Percentiles rank a stretch among this genome's conserved stretches.
These are phyloP conservation scores for Copromyces sp. DNA, from an alignment of 495 filamentous ascomycete genomes.

Conservation along the genomic window DNA sequence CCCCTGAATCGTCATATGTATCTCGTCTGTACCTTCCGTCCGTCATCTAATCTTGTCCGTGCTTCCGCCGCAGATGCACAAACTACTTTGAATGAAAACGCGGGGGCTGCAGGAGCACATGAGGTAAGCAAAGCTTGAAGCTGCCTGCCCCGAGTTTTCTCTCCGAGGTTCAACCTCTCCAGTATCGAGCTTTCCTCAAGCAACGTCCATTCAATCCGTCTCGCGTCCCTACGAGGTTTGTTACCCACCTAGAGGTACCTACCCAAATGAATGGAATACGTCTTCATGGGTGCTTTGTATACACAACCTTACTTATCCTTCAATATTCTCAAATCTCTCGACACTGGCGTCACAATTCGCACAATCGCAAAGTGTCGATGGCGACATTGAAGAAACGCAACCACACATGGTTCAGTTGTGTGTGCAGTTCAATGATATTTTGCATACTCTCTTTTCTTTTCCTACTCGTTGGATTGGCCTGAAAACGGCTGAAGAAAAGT, in stretches of 20 bases:
- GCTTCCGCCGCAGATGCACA: neutral
- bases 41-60: neutral
- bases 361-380: neutral
- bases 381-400: constrained; percentile 1
- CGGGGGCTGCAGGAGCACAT: neutral
- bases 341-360: neutral
- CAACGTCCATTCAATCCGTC: neutral
- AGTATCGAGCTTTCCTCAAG: neutral
- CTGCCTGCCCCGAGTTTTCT: neutral
- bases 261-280: neutral
- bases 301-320: neutral
- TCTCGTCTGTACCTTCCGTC: neutral
- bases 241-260: neutral
- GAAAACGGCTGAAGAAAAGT: neutral
- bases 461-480: neutral
- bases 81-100: neutral
- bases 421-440: neutral
- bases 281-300: neutral
- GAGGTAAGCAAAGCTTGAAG: neutral
- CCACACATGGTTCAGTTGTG: neutral
- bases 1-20: neutral
- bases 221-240: neutral
- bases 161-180: neutral
- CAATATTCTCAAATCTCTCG: neutral
- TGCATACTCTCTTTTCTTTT: neutral